Conservation (phyloP, 2,329 filamentous ascomycete genomes). For the Zalaria obscura region DNA sequence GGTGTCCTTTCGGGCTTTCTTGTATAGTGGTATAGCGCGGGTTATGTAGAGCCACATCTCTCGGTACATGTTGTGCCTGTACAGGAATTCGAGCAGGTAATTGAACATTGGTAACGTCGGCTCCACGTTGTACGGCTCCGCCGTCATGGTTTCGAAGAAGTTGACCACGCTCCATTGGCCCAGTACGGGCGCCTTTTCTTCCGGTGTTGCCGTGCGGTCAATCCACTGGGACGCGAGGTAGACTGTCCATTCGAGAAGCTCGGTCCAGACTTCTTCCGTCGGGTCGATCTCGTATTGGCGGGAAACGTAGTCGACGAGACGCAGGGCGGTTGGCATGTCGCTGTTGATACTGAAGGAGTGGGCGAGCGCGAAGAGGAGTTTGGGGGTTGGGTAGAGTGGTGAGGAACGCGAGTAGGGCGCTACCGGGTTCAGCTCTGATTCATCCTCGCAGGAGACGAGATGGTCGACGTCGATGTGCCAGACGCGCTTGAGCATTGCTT, state of each 20-base stretch:
- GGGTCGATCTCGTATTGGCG: slow-evolving; percentile 44
- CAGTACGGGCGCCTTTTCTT: slow-evolving; percentile 17
- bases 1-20: not conserved
- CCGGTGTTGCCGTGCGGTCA: slow-evolving; percentile 16
- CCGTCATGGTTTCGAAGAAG: slow-evolving; percentile 47
- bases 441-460: slow-evolving; percentile 19
- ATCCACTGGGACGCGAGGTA: slow-evolving; percentile 32
- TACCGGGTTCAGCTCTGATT: slow-evolving; percentile 10
- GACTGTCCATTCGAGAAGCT: slow-evolving; percentile 54
- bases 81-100: slow-evolving; percentile 15
- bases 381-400: slow-evolving; percentile 42
- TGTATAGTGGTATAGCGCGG: slow-evolving; percentile 8
- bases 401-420: slow-evolving; percentile 31
- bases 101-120: slow-evolving; percentile 45
- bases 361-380: slow-evolving; percentile 51
- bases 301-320: slow-evolving; percentile 49
- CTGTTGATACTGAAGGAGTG: slow-evolving; percentile 55
- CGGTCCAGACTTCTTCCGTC: slow-evolving; percentile 44
- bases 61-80: slow-evolving; percentile 3
- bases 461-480: slow-evolving; percentile 40
- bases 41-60: slow-evolving; percentile 12
- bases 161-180: slow-evolving; percentile 32
- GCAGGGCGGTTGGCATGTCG: slow-evolving; percentile 43
- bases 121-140: slow-evolving; percentile 39
- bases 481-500: slow-evolving; percentile 33